Conservation (phyloP, 257 asterid genomes). For the Thymus mandschuricus region DNA sequence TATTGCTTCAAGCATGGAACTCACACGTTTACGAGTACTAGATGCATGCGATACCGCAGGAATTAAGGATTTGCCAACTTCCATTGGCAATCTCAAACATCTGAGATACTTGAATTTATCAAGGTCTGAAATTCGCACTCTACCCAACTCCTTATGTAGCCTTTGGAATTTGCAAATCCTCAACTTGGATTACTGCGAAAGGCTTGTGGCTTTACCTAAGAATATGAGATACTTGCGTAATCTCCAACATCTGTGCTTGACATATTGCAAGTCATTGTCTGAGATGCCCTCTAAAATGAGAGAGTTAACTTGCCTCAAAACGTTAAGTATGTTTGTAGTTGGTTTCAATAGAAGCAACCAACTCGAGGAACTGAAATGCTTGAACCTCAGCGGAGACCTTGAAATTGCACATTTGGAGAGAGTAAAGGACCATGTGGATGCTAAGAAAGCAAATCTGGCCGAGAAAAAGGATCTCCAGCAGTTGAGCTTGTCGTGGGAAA, state of each 20-base stretch:
- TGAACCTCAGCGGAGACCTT: slow-evolving; percentile 34
- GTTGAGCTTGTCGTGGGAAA: slow-evolving; percentile 26
- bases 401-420: slow-evolving; percentile 22
- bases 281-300: slow-evolving; percentile 37
- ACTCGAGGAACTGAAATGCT: slow-evolving; percentile 34
- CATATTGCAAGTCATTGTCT: not conserved
- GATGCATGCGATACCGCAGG: no score
- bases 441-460: slow-evolving; percentile 2
- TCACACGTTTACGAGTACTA: no score
- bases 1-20: not conserved
- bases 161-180: slow-evolving; percentile 43
- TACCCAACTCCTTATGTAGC: slow-evolving; percentile 34
- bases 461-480: slow-evolving; percentile 18
- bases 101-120: no score
- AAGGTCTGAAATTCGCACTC: not conserved
- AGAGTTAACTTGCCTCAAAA: slow-evolving; percentile 29
- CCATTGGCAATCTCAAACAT: no score
- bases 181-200: slow-evolving; percentile 9
- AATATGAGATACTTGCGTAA: slow-evolving; percentile 26
- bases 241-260: slow-evolving; percentile 32
- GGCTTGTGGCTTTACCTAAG: slow-evolving; percentile 38
- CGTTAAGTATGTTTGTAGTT: slow-evolving; percentile 30
- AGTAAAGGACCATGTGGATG: no score
- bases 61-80: no score
- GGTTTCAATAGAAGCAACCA: slow-evolving; percentile 28